Percentiles rank a stretch among this genome's conserved stretches.
phyloP scores from a whole-genome alignment of 2,329 filamentous ascomycete species.

The Ophiostoma fasciatum region DNA sequence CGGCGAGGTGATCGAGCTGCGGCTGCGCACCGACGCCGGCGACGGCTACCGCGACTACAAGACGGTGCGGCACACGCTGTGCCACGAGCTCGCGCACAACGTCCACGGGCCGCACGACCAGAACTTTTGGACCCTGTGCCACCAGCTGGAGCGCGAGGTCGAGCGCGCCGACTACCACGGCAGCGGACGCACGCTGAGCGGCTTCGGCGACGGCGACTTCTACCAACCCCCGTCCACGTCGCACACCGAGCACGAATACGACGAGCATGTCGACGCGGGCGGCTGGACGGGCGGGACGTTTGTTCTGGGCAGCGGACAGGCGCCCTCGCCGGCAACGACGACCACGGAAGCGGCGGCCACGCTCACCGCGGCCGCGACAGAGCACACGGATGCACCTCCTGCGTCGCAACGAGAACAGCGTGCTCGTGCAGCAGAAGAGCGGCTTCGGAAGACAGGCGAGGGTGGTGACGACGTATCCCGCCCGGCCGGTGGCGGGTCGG shows the following conservation, averaged over 20 bases:
- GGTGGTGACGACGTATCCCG: neutral
- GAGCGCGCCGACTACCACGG: conserved; percentile 63
- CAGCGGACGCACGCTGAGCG: conserved; percentile 51
- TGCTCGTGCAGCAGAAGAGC: conserved; percentile 58
- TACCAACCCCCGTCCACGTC: conserved; percentile 26
- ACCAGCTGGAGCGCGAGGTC: conserved; percentile 77
- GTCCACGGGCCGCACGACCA: conserved; percentile 73
- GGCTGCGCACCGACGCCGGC: conserved; percentile 82
- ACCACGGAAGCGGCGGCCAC: too few species aligned
- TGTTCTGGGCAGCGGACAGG: conserved; percentile 44
- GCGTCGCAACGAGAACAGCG: conserved; percentile 54
- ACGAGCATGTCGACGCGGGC: conserved; percentile 49
- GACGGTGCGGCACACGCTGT: conserved; percentile 79
- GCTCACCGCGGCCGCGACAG: too few species aligned
- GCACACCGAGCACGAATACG: conserved; percentile 31
- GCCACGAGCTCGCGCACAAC: conserved; percentile 91
- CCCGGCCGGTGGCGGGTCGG: neutral
- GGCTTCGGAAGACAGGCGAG: conserved; percentile 31
- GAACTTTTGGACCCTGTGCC: conserved; percentile 80
- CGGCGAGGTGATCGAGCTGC: conserved; percentile 80
- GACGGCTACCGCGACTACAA: conserved; percentile 90
- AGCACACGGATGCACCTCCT: too few species aligned
- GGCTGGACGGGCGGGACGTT: conserved; percentile 71
- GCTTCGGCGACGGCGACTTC: conserved; percentile 50
- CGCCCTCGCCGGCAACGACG: too few species aligned